phyloP scores from a whole-genome alignment of 805 yeast genomes.

The Lipomyces mesembrius region DNA sequence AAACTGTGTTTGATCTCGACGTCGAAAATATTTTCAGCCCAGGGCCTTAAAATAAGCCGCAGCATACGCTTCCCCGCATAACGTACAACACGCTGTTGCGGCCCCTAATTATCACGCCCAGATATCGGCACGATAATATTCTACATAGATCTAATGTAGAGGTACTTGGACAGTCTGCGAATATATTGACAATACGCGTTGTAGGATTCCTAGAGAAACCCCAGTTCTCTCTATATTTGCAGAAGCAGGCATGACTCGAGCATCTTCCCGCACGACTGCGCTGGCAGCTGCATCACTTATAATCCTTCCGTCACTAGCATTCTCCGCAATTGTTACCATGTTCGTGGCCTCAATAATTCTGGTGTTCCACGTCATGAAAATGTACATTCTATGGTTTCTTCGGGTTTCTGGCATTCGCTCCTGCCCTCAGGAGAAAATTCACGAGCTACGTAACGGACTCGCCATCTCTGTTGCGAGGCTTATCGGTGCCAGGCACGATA shows the following conservation, averaged over 20 bases:
- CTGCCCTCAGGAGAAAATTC: background rate
- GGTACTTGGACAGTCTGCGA: background rate
- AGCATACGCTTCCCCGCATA: background rate
- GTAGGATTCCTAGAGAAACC: background rate
- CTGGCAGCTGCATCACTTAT: conserved; percentile 8
- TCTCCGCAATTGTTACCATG: conserved; percentile 23
- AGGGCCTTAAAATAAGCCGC: background rate
- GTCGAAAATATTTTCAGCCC: background rate
- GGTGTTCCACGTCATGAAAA: conserved; percentile 5
- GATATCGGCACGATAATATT: background rate
- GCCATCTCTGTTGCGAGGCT: background rate
- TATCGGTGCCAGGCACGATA: background rate
- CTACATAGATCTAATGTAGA: background rate
- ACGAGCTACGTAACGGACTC: background rate
- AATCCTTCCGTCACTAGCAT: conserved; percentile 16
- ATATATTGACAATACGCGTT: background rate
- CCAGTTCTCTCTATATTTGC: background rate
- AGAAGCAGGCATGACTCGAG: background rate
- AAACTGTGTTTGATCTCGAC: background rate
- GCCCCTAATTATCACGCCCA: background rate
- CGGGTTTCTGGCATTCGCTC: conserved; percentile 11
- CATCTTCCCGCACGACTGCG: background rate
- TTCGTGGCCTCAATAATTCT: conserved; percentile 3
- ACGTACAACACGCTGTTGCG: background rate
- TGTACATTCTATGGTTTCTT: conserved; percentile 15